Evolutionary conservation across 352 stramenopile genomes (phyloP).

Genomic region (Globisporangium apiculatum): DNA sequence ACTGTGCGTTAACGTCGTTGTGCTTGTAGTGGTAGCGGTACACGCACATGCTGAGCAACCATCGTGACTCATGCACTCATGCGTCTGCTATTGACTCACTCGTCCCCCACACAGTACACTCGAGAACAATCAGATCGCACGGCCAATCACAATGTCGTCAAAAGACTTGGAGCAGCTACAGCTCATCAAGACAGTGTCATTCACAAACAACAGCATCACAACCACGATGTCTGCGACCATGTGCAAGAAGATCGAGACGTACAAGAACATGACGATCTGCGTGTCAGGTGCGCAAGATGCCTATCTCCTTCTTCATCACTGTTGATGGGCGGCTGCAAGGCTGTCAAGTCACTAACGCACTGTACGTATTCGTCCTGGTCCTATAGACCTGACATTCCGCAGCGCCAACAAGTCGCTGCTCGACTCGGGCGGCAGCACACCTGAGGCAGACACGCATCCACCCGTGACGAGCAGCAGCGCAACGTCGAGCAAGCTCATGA

Average conservation of each 20-base stretch:
- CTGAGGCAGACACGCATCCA: background rate
- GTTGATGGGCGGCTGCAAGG: too few relatives aligned
- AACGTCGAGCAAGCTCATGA: constrained; percentile 14
- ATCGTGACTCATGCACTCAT: too few relatives aligned
- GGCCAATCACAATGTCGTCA: constrained; percentile 13
- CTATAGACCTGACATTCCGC: constrained; percentile 5
- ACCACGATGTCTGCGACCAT: background rate
- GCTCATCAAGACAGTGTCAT: constrained; percentile 13
- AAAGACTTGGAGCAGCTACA: constrained; percentile 11
- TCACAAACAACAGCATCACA: constrained; percentile 7
- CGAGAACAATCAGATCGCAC: constrained; percentile 14
- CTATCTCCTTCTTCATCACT: background rate
- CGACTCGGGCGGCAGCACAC: background rate
- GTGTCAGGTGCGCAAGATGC: constrained; percentile 11
- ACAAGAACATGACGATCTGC: constrained; percentile 15
- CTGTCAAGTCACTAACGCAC: too few relatives aligned
- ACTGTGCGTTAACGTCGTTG: constrained; percentile 4
- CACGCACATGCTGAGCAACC: too few relatives aligned
- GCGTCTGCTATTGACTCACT: background rate
- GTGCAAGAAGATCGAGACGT: constrained; percentile 3
- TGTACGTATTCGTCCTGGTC: too few relatives aligned
- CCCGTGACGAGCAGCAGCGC: background rate
- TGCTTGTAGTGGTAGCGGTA: too few relatives aligned
- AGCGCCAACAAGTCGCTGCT: constrained; percentile 1
- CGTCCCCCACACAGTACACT: background rate